Evolutionary conservation across 768 basidiomycete species (phyloP), one percentile per base, ranked within the genome.

Genomic region (Megacollybia marginata): DNA sequence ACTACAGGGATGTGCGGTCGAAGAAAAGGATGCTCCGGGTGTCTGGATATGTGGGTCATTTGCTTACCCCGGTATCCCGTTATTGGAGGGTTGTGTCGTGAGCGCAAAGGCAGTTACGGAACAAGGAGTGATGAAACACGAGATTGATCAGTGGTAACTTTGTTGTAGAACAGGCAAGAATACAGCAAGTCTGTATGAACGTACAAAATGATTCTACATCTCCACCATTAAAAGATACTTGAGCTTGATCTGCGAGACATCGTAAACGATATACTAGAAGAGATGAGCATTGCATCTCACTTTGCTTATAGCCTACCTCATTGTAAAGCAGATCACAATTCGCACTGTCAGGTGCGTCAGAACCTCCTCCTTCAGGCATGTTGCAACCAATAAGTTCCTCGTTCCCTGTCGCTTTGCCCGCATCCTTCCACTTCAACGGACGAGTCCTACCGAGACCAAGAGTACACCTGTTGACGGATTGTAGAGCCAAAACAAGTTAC

Each of bases 11-110:
- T 3, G 4, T 28, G 4, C 23, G 6, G 23, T 28, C 23, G 74
- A 69, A 11, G 55, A 52, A 13, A 60, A 64, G 20, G 57, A 59
- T 18, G 61, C 58, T 16, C 69, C 79, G 1, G 79, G 80, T 1
- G 62, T 89, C 7, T 85, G 84, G 79, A 67, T 88, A n/a, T 81
- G 78, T 51, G 88, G 88, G 1, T 76, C 80, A 15, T 90, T 83
- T 61, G 83, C 80, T 12, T 75, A 79, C 57, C 65, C 73, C 15
- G 88, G 89, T 1, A 86, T 90, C 44, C 88, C 88, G 9, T 62
- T 92, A 48, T 65, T 91, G 44, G 89, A 92, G 58, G 87, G 86
- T 2, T 91, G 88, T 61, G 88, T 88, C 11, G 75, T 75, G 16
- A 85, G 85, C 56, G 84, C 85, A n/a, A 70, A 72, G 60, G 71